Evolutionary conservation across 2,329 filamentous ascomycete species (phyloP).

Genomic region (Zymoseptoria pseudotritici): DNA sequence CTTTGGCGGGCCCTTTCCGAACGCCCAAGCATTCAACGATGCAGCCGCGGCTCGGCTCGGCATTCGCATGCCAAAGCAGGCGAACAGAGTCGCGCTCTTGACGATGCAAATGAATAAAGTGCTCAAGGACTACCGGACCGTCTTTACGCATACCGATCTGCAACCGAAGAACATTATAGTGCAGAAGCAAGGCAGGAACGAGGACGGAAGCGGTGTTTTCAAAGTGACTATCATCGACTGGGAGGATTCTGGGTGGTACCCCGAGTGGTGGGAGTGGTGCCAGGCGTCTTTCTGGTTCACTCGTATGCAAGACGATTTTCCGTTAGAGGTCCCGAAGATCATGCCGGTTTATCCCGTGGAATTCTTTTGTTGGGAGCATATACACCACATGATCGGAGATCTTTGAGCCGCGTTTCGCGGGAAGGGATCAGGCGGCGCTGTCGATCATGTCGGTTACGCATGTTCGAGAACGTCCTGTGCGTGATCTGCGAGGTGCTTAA

Average conservation of each 20-base stretch:
- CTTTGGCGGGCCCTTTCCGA: constrained; percentile 9
- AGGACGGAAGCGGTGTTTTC: not conserved
- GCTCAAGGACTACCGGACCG: constrained; percentile 5
- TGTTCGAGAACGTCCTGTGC: too few relatives aligned
- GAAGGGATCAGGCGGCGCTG: too few relatives aligned
- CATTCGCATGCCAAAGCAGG: constrained; percentile 1
- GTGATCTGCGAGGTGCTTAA: too few relatives aligned
- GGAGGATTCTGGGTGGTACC: constrained; percentile 17
- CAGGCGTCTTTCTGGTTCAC: constrained; percentile 7
- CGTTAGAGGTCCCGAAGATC: constrained; percentile 5
- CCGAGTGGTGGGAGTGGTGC: constrained; percentile 17
- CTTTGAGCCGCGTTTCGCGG: too few relatives aligned
- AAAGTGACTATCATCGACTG: constrained; percentile 15
- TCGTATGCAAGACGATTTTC: constrained; percentile 7
- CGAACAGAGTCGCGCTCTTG: not conserved
- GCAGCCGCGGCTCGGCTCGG: not conserved
- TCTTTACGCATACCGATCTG: constrained; percentile 16
- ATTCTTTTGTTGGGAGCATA: not conserved
- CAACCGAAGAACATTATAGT: constrained; percentile 16
- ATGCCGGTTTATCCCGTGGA: not conserved
- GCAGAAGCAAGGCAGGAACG: constrained; percentile 1
- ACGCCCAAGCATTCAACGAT: constrained; percentile 13
- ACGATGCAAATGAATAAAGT: not conserved
- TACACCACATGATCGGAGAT: too few relatives aligned
- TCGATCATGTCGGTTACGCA: too few relatives aligned